Evolutionary conservation across 371 early-diverging fungal species (phyloP), one percentile per base, ranked within the genome.

Genomic region (Pancytospora epiphaga): DNA sequence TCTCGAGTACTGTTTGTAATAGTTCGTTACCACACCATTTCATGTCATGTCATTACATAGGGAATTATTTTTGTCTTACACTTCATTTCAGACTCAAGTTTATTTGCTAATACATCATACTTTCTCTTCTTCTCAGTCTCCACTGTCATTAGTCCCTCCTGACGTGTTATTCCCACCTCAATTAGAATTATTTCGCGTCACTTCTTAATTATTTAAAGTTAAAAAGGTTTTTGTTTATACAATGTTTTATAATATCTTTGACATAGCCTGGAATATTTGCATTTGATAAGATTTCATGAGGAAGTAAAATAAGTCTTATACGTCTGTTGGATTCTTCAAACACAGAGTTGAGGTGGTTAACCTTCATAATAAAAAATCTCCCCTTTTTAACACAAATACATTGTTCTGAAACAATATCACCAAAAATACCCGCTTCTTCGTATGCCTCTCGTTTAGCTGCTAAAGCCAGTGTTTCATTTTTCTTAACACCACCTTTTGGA

Each of bases 401-500:
- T 18, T 6, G 2, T 29, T 37, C 12, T 3, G 1, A 18, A n/a
- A 25, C 19, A 33, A 75, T 50, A 9, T 37, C 50, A 2, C 81
- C 79, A 49, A 63, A 66, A 6, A 66, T 9, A 29, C 81, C 81
- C 3, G 50, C 43, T 54, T 81, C 81, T 65, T 81, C 81, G 12
- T 69, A 0, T 0, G 79, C 70, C 43, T 81, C 81, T 70, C 76
- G 72, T 58, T 56, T 49, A 27, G 81, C 81, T 38, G 78, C 62
- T 15, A 73, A 61, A 62, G 52, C 52, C 22, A 38, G 38, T 15
- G 19, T 63, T 58, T 81, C 81, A 3, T 27, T 22, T 18, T 69
- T 69, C 25, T 76, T 65, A n/a, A 76, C 63, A 1, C 70, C 61
- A 30, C 81, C 81, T 56, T 81, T 81, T 0, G 81, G 81, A 22